A percentile compares a stretch with the other conserved stretches of the same genome.
phyloP scores from a whole-genome alignment of 2,329 filamentous ascomycete genomes.

The Cadophora sp. region DNA sequence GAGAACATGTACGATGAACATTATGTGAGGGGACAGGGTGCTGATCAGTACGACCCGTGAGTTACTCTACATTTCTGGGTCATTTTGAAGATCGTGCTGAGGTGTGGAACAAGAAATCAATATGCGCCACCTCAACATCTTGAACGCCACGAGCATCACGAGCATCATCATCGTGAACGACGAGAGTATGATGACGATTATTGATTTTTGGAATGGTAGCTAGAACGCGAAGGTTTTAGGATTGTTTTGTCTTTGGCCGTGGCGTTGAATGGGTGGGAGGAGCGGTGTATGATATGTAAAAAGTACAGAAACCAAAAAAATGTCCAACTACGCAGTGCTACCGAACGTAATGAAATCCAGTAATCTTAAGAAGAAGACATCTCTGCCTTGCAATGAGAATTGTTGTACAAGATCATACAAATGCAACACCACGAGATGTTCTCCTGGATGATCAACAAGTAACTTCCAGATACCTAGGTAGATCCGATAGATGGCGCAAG shows the following conservation, averaged over 20 bases:
- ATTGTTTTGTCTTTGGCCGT: neutral
- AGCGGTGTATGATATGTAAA: too few species aligned
- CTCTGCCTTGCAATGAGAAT: neutral
- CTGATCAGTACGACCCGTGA: constrained; percentile 65
- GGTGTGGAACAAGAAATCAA: constrained; percentile 34
- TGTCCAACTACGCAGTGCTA: too few species aligned
- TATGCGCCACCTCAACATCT: constrained; percentile 43
- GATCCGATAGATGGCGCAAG: too few species aligned
- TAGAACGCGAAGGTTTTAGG: neutral
- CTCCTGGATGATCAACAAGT: too few species aligned
- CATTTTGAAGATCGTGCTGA: neutral
- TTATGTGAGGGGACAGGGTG: constrained; percentile 55
- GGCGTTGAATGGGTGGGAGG: neutral
- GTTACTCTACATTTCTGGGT: constrained; percentile 43
- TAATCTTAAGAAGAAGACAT: too few species aligned
- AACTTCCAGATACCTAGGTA: too few species aligned
- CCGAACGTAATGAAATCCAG: too few species aligned
- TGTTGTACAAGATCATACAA: too few species aligned
- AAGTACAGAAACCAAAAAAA: too few species aligned
- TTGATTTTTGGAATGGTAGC: neutral
- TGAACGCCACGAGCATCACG: constrained; percentile 7
- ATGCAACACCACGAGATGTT: too few species aligned
- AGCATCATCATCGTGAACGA: constrained; percentile 6
- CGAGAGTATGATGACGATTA: neutral
- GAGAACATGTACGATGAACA: constrained; percentile 68